Percentiles rank a stretch among this genome's conserved stretches.
These are phyloP conservation scores for Plantago coronopus DNA, from an alignment of 305 asterid species.

Conservation along the genomic window DNA sequence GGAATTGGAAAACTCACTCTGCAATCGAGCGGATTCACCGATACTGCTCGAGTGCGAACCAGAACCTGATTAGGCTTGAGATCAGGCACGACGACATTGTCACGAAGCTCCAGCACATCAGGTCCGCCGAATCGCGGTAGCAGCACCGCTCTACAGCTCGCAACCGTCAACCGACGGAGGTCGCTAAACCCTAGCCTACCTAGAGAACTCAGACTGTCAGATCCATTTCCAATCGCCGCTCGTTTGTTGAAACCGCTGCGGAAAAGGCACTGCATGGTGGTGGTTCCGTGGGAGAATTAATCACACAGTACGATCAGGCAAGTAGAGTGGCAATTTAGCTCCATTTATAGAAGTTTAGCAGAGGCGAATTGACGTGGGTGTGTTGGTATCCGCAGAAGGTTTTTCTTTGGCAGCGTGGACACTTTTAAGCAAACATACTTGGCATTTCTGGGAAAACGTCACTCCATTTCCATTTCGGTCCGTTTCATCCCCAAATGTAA, in stretches of 20 bases:
- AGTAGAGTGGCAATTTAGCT: not conserved
- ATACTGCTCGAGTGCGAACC: conserved; percentile 56
- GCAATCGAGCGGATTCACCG: conserved; percentile 56
- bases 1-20: conserved; percentile 34
- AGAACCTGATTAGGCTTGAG: conserved; percentile 54
- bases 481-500: too few species aligned
- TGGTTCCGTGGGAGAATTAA: not conserved
- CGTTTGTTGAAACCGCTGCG: conserved; percentile 19
- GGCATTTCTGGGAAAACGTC: too few species aligned
- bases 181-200: conserved; percentile 32
- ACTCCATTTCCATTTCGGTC: too few species aligned
- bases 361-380: conserved; percentile 19
- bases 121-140: conserved; percentile 57
- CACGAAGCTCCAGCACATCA: conserved; percentile 48
- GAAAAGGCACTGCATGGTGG: conserved; percentile 37
- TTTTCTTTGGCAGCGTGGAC: conserved; percentile 21
- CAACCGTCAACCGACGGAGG: conserved; percentile 28
- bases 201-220: not conserved
- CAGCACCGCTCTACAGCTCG: conserved; percentile 46
- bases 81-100: conserved; percentile 38
- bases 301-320: not conserved
- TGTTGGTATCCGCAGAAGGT: conserved; percentile 25
- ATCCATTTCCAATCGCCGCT: conserved; percentile 21
- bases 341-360: not conserved
- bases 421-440: conserved; percentile 5